These are phyloP conservation scores for Zygotorulaspora chibaensis DNA, from an alignment of 805 yeast species.

Conservation along the genomic window DNA sequence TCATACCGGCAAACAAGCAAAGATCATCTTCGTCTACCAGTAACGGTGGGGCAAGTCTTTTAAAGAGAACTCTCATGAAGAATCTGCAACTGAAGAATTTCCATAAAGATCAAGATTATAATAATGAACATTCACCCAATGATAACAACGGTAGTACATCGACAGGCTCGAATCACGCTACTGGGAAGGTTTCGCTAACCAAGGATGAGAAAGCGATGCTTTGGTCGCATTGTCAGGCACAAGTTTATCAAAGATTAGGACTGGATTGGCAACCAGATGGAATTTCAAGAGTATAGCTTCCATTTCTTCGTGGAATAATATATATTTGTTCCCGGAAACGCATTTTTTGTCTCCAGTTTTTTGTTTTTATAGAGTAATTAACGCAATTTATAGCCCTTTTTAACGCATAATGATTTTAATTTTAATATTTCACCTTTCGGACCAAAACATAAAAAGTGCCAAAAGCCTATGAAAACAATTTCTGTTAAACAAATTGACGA, in stretches of 20 bases:
- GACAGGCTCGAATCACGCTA: slow-evolving; percentile 13
- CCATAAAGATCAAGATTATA: slow-evolving; percentile 2
- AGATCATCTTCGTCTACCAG: slow-evolving; percentile 5
- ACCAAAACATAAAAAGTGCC: too few species aligned
- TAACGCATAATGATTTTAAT: too few species aligned
- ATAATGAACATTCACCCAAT: neutral
- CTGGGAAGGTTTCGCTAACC: slow-evolving; percentile 35
- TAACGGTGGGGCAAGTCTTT: slow-evolving; percentile 13
- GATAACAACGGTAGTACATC: slow-evolving; percentile 5
- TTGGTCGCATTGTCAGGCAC: slow-evolving; percentile 62
- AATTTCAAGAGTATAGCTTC: slow-evolving; percentile 11
- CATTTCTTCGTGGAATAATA: neutral
- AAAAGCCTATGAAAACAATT: too few species aligned
- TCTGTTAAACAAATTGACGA: too few species aligned
- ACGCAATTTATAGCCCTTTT: too few species aligned
- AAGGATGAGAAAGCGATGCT: slow-evolving; percentile 54
- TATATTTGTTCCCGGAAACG: neutral
- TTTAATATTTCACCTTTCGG: too few species aligned
- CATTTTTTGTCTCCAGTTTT: neutral
- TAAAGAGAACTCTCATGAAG: slow-evolving; percentile 36
- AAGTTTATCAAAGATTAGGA: slow-evolving; percentile 54
- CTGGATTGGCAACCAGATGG: slow-evolving; percentile 55
- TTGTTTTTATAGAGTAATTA: neutral
- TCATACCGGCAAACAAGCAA: slow-evolving; percentile 20
- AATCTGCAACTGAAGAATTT: slow-evolving; percentile 20